Conservation (phyloP, 208 protist genomes). For the Blastocrithidia nonstop region DNA sequence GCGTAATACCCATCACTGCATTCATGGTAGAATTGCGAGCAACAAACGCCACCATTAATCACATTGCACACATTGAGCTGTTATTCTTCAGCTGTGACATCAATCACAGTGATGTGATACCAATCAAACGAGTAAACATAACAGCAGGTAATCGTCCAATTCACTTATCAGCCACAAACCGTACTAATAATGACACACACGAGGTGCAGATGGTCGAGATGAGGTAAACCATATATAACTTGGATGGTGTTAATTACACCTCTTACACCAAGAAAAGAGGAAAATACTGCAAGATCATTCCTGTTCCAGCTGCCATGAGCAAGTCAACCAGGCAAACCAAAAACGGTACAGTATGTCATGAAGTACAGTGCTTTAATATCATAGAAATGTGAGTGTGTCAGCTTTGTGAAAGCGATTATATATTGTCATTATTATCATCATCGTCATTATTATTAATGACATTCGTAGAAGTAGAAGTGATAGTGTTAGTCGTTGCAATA, state of each 20-base stretch:
- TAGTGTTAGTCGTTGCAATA: no score
- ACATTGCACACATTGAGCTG: slow-evolving; percentile 1
- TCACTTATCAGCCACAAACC: not conserved
- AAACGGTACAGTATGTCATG: slow-evolving; percentile 17
- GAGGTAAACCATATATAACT: slow-evolving; percentile 17
- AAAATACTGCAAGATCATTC: slow-evolving; percentile 36
- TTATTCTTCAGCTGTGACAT: slow-evolving; percentile 7
- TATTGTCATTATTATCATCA: no score
- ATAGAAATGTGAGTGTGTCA: no score
- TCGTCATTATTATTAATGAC: no score
- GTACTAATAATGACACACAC: not conserved
- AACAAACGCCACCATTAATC: slow-evolving; percentile 14
- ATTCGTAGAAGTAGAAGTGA: no score
- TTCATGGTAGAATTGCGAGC: slow-evolving; percentile 50
- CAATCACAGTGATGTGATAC: slow-evolving; percentile 12
- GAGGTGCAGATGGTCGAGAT: slow-evolving; percentile 13
- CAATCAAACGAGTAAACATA: slow-evolving; percentile 14
- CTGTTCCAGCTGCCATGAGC: slow-evolving; percentile 24
- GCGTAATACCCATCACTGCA: slow-evolving; percentile 29
- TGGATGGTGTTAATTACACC: slow-evolving; percentile 8
- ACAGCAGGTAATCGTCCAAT: slow-evolving; percentile 17
- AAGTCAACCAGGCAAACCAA: slow-evolving; percentile 29
- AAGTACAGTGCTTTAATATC: not conserved
- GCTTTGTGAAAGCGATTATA: no score
- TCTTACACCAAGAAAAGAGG: slow-evolving; percentile 20